Percentiles rank a stretch among this genome's conserved stretches.
phyloP scores from a whole-genome alignment of 352 stramenopile genomes.

The Globisporangium irregulare region DNA sequence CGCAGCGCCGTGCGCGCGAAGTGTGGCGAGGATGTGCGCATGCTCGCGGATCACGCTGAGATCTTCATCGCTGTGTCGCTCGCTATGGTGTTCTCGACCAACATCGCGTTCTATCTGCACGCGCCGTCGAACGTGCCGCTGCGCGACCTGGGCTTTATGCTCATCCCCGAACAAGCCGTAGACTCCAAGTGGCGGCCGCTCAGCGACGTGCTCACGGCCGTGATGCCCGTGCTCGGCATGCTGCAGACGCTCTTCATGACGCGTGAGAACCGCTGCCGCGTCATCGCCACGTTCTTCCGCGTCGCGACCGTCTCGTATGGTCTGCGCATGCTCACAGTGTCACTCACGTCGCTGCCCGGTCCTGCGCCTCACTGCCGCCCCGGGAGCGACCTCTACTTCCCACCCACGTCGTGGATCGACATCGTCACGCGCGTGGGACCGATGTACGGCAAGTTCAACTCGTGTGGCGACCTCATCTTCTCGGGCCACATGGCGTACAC shows the following conservation, averaged over 20 bases:
- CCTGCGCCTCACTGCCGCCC: constrained; percentile 65
- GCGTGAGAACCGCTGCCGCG: constrained; percentile 41
- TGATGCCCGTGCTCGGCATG: constrained; percentile 56
- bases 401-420: constrained; percentile 63
- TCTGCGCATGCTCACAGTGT: constrained; percentile 60
- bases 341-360: constrained; percentile 65
- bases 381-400: constrained; percentile 48
- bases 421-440: constrained; percentile 64
- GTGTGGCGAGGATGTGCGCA: constrained; percentile 4
- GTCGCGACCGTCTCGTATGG: constrained; percentile 67
- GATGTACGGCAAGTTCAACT: constrained; percentile 75
- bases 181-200: constrained; percentile 60
- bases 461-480: constrained; percentile 76
- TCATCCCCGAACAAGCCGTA: constrained; percentile 59
- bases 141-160: constrained; percentile 68
- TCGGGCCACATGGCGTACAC: constrained; percentile 77
- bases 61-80: constrained; percentile 64
- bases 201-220: constrained; percentile 61
- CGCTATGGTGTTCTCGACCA: constrained; percentile 65
- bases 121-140: constrained; percentile 49
- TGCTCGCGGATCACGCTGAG: constrained; percentile 52
- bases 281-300: constrained; percentile 67
- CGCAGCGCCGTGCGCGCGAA: constrained; percentile 36
- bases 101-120: constrained; percentile 74
- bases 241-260: constrained; percentile 47